Percentiles rank a stretch among this genome's conserved stretches.
Conservation (phyloP, 257 asterid species). For the Buddleja alternifolia region DNA sequence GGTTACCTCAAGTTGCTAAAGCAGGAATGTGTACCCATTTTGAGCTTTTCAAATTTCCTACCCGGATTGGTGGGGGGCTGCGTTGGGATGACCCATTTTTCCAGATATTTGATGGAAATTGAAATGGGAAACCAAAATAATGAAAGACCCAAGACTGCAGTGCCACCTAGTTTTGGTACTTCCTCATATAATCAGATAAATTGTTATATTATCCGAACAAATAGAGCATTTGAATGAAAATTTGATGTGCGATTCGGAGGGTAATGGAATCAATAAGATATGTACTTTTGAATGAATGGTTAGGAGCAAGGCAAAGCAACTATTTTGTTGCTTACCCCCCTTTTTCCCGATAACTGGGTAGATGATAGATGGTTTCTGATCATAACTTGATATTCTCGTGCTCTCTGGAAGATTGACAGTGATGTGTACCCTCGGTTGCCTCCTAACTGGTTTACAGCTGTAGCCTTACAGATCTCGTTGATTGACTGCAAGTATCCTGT, state of each 20-base stretch:
- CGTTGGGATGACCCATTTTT: neutral
- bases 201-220: neutral
- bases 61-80: no score
- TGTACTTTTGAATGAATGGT: neutral
- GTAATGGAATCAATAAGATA: neutral
- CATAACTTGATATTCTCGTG: neutral
- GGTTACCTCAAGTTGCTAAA: no score
- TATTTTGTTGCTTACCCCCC: neutral
- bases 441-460: neutral
- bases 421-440: neutral
- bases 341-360: neutral
- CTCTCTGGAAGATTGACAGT: slow-evolving; percentile 9
- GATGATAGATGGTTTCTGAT: neutral
- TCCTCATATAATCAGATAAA: neutral
- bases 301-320: neutral
- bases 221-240: neutral
- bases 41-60: no score
- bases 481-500: slow-evolving; percentile 9
- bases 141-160: neutral
- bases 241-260: neutral
- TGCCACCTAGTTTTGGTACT: neutral
- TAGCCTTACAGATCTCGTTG: neutral
- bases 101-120: neutral
- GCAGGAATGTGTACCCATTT: no score
- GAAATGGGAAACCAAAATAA: neutral